Evolutionary conservation across 352 stramenopile genomes (phyloP), one percentile per base, ranked within the genome.

Genomic region (Pythium brachiatum): DNA sequence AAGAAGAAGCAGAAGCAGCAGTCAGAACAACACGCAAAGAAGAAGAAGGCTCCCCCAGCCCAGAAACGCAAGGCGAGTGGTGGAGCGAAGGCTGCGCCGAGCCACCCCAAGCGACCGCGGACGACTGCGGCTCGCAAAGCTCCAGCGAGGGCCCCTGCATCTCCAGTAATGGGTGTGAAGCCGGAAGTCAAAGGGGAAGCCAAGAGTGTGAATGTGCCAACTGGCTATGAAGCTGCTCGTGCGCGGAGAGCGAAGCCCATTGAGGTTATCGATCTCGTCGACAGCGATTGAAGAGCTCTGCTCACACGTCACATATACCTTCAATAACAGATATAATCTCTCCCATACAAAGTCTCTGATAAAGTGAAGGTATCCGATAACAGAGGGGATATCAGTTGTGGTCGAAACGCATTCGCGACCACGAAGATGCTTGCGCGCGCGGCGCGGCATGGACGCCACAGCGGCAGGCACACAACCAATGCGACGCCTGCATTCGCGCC

Each of bases 291-390:
- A 60, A 18, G 36, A 50, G 26, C 2, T 60, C 9, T 15, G 36
- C 47, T 47, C 57, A 57, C 57, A 56, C 46, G 21, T 63, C 46
- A 26, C 56, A 62, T 53, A 53, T 34, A 16, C n/a, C 21, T 36
- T 9, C 36, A 53, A 41, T 53, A 60, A 52, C 15, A 16, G 41
- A 29, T 50, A 20, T 50, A 21, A 43, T 54, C 44, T 21, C n/a
- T n/a, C n/a, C n/a, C n/a, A n/a, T n/a, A n/a, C n/a, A n/a, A n/a
- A n/a, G n/a, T 54, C 13, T 27, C 27, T 47, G 18, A 36, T 52
- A n/a, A 50, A 25, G 27, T n/a, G n/a, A n/a, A 48, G 41, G 29
- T 34, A 34, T 34, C 41, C 20, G 16, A 25, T 48, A 25, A 48
- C 16, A 48, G 16, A 48, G 41, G 41, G n/a, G n/a, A n/a, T n/a